A percentile compares a stretch with the other conserved stretches of the same genome.
phyloP scores from a whole-genome alignment of 441 rosid genomes.

The Aquilaria agallochum region DNA sequence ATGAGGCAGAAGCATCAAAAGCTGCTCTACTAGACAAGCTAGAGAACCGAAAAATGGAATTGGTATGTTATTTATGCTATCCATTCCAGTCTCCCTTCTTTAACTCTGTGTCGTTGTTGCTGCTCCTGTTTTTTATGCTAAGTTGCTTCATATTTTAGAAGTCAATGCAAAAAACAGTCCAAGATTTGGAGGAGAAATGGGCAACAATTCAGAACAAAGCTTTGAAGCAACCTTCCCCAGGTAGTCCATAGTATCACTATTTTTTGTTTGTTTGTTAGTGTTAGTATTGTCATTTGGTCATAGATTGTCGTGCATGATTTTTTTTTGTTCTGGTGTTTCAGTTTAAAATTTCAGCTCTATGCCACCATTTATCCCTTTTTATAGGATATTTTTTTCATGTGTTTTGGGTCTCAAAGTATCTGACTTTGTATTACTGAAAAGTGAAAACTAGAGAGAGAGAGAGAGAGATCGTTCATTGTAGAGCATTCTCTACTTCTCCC shows the following conservation, averaged over 20 bases:
- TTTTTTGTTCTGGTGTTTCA: no score
- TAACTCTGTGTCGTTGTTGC: slow-evolving; percentile 11
- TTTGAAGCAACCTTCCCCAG: slow-evolving; percentile 73
- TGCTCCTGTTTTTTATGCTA: slow-evolving; percentile 15
- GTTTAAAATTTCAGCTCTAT: no score
- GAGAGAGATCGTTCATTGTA: no score
- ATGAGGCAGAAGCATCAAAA: slow-evolving; percentile 34
- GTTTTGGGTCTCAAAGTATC: not conserved
- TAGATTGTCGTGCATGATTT: no score
- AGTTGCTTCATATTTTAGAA: slow-evolving; percentile 36
- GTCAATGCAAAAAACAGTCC: slow-evolving; percentile 59
- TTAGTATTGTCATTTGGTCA: no score
- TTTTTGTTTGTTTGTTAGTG: no score
- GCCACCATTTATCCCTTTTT: not conserved
- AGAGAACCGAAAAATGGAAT: slow-evolving; percentile 65
- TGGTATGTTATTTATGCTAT: slow-evolving; percentile 32
- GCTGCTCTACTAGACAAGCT: slow-evolving; percentile 46
- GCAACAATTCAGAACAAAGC: slow-evolving; percentile 58
- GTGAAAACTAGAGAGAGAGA: no score
- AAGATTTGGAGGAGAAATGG: slow-evolving; percentile 70
- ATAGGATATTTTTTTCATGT: slow-evolving; percentile 1
- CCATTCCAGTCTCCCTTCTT: slow-evolving; percentile 2
- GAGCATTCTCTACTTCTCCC: no score
- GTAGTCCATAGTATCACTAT: slow-evolving; percentile 24
- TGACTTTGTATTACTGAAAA: not conserved